phyloP scores from a whole-genome alignment of 2,329 filamentous ascomycete genomes.

The Curvularia verruculosa region DNA sequence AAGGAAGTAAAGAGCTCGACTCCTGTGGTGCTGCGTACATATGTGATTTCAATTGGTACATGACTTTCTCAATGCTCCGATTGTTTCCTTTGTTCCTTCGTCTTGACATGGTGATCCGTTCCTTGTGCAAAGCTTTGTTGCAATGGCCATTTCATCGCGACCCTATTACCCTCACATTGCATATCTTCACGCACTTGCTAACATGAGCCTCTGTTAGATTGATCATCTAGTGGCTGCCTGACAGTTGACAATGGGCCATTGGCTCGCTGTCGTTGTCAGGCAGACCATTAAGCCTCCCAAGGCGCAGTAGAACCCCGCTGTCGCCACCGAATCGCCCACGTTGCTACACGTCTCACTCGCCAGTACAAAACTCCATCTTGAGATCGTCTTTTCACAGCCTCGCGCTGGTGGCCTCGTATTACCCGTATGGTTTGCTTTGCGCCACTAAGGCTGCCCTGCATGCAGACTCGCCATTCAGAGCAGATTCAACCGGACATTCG shows the following conservation, averaged over 20 bases:
- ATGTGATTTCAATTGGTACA: neutral
- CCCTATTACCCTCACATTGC: neutral
- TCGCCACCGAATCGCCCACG: neutral
- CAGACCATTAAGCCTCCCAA: neutral
- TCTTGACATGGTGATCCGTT: neutral
- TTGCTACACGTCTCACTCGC: neutral
- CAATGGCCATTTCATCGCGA: neutral
- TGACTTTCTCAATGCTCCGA: neutral
- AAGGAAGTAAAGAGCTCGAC: too few relatives aligned
- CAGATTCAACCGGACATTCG: conserved; percentile 7
- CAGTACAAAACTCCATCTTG: neutral
- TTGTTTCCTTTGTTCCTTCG: neutral
- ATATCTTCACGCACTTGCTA: neutral
- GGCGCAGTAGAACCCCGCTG: neutral
- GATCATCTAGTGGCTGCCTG: neutral
- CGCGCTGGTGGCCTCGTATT: conserved; percentile 11
- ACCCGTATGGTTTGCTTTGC: neutral
- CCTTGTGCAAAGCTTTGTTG: neutral
- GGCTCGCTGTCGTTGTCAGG: neutral
- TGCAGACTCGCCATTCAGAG: conserved; percentile 9
- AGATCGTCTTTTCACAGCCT: conserved; percentile 8
- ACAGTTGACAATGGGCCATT: neutral
- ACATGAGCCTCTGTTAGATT: neutral
- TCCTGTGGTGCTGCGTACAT: neutral
- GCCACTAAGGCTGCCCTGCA: conserved; percentile 13